Evolutionary conservation across 2,329 filamentous ascomycete genomes (phyloP).

Genomic region (Stagonosporopsis tanaceti): DNA sequence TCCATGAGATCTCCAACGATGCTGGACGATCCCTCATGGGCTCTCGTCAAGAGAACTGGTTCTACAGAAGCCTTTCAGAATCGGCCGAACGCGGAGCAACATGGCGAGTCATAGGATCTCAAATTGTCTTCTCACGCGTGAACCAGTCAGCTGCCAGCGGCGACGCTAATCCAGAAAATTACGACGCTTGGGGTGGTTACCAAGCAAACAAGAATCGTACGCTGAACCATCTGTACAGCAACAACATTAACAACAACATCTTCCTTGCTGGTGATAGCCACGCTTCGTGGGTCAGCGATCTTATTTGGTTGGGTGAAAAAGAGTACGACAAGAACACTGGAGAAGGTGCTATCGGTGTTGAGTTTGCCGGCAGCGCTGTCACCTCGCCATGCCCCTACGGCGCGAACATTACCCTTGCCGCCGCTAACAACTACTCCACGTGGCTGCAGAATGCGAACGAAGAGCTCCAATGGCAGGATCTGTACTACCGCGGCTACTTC

Average conservation of each 20-base stretch:
- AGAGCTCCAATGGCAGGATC: conserved; percentile 76
- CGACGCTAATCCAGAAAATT: conserved; percentile 58
- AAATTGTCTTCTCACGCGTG: conserved; percentile 71
- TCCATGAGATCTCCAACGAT: conserved; percentile 70
- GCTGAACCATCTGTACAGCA: conserved; percentile 69
- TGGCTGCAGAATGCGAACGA: conserved; percentile 58
- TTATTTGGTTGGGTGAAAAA: conserved; percentile 56
- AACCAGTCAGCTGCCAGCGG: conserved; percentile 58
- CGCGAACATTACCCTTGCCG: conserved; percentile 63
- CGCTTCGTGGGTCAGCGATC: conserved; percentile 63
- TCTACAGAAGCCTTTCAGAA: conserved; percentile 58
- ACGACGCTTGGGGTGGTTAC: conserved; percentile 73
- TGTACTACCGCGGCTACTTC: conserved; percentile 78
- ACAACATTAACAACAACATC: conserved; percentile 76
- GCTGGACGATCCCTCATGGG: conserved; percentile 76
- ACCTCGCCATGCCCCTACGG: conserved; percentile 67
- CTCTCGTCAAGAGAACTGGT: conserved; percentile 74
- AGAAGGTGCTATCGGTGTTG: conserved; percentile 55
- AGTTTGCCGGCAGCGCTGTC: conserved; percentile 71
- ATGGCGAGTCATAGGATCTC: conserved; percentile 76
- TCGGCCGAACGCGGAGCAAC: conserved; percentile 70
- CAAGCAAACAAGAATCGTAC: conserved; percentile 75
- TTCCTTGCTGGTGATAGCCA: conserved; percentile 77
- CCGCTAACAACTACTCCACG: conserved; percentile 56
- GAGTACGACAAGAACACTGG: conserved; percentile 52